These are phyloP conservation scores for Lindgomyces ingoldianus DNA, from an alignment of 495 filamentous ascomycete species.

Conservation along the genomic window DNA sequence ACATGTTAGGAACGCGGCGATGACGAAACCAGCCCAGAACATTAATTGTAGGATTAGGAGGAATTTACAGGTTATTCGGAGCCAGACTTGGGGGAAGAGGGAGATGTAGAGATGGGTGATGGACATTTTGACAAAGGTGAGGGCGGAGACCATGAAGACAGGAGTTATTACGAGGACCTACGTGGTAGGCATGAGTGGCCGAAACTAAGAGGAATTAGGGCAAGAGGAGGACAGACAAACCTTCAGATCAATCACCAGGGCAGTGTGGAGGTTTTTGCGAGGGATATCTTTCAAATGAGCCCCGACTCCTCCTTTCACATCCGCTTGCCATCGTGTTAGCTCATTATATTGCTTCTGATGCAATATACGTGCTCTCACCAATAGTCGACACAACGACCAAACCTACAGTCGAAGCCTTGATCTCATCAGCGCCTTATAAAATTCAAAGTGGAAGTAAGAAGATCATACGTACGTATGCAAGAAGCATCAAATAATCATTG, in stretches of 20 bases:
- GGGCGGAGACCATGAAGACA: not conserved
- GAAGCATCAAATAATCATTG: constrained; percentile 10
- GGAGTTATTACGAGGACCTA: not conserved
- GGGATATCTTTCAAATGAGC: too few species aligned
- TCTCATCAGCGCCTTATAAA: not conserved
- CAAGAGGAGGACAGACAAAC: too few species aligned
- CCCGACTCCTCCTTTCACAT: too few species aligned
- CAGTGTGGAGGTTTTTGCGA: too few species aligned
- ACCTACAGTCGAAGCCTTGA: not conserved
- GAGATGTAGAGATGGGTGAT: constrained; percentile 12
- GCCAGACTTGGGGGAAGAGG: not conserved
- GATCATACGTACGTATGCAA: not conserved
- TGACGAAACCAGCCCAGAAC: not conserved
- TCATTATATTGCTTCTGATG: too few species aligned
- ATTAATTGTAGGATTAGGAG: not conserved
- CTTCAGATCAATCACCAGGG: too few species aligned
- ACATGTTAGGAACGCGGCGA: not conserved
- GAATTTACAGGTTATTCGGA: not conserved
- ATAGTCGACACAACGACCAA: not conserved
- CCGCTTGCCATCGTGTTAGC: too few species aligned
- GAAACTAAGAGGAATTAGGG: not conserved
- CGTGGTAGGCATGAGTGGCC: not conserved
- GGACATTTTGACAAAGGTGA: not conserved
- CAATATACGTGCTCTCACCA: too few species aligned
- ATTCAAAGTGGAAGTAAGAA: not conserved